Base-by-base conservation (phyloP, 1,139 yeast species). In the Komagataea norvegica region DNA sequence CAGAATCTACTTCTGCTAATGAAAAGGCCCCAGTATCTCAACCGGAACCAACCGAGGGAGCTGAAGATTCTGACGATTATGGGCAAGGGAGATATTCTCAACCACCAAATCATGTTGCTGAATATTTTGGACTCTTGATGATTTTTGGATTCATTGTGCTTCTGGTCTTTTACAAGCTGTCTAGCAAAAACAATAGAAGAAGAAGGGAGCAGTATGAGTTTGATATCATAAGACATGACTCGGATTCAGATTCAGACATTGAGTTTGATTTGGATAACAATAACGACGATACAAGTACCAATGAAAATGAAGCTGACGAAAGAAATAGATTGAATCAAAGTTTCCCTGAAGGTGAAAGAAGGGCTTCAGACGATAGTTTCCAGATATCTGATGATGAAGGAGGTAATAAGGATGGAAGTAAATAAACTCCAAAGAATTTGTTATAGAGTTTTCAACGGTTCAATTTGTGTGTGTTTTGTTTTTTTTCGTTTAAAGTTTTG, bases 171-270 rank as follows among this genome's bases (percentile, higher is more conserved):
- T 74, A 77, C 67, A 64, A 70, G 42, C 70, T 69, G 20, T 46
- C 74, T 39, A 70, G 74, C 48, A 66, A 77, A 41, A 68, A 72
- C 39, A 64, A 74, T 38, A 72, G 82, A 52, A 72, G 88, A 61
- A 50, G 67, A 33, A 72, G 87, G 61, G 74, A 83, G 45, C 83
- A 81, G 44, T 82, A 76, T 54, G 93, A 83, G 57, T 83, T 83
- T 57, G 93, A 83, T 57, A 80, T 83, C 32, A 82, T 83, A 36
- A 79, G 78, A 14, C 88, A 82, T 1, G 89, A 82, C 33, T 70
- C 71, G 11, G 70, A 65, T 31, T 56, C 65, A 4, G 68, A 64
- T 16, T 44, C 49, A 8, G 68, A 64, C n/a, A 38, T 45, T 14
- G 54, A 51, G 6, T 41, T 52, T 18, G 55, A 51, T 15, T 30